Percentiles rank a stretch among this genome's conserved stretches.
Evolutionary conservation across 2,329 filamentous ascomycete species (phyloP).

Genomic region (Drechslerella coelobrocha): DNA sequence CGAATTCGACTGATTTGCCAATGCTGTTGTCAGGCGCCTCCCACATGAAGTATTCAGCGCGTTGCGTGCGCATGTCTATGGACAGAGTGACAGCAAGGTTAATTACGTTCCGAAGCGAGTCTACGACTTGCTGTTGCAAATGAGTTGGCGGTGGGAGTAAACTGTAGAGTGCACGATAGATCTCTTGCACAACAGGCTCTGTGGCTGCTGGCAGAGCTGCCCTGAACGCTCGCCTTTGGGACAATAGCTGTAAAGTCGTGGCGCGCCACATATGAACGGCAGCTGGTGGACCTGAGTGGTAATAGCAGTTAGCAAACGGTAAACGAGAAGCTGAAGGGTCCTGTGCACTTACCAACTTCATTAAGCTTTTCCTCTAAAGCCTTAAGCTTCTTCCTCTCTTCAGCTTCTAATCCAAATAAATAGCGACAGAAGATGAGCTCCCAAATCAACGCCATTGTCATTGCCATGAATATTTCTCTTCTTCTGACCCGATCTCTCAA

Average conservation of each 20-base stretch:
- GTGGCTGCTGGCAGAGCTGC: slow-evolving; percentile 86
- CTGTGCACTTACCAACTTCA: slow-evolving; percentile 69
- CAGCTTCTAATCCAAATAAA: slow-evolving; percentile 96
- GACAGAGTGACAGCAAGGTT: slow-evolving; percentile 86
- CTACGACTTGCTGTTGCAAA: slow-evolving; percentile 78
- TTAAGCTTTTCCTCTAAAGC: slow-evolving; percentile 87
- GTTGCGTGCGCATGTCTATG: slow-evolving; percentile 95
- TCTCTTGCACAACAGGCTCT: slow-evolving; percentile 90
- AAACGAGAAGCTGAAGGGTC: background rate
- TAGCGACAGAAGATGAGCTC: slow-evolving; percentile 98
- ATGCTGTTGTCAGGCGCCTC: slow-evolving; percentile 86
- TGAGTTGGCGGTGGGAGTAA: slow-evolving; percentile 86
- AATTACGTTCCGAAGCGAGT: slow-evolving; percentile 86
- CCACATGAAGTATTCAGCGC: slow-evolving; percentile 98
- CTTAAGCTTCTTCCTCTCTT: slow-evolving; percentile 97
- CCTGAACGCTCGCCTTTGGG: slow-evolving; percentile 78
- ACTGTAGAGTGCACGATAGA: slow-evolving; percentile 81
- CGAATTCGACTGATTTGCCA: slow-evolving; percentile 88
- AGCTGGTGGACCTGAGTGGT: slow-evolving; percentile 67
- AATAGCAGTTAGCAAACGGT: slow-evolving; percentile 49
- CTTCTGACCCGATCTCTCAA: slow-evolving; percentile 85
- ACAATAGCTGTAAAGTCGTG: slow-evolving; percentile 87
- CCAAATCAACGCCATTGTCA: slow-evolving; percentile 99
- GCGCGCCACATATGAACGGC: slow-evolving; percentile 98
- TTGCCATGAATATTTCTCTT: slow-evolving; percentile 96